Percentiles rank a stretch among this genome's conserved stretches.
These are phyloP conservation scores for Conticribra guillardii DNA, from an alignment of 108 stramenopile species.

Conservation along the genomic window DNA sequence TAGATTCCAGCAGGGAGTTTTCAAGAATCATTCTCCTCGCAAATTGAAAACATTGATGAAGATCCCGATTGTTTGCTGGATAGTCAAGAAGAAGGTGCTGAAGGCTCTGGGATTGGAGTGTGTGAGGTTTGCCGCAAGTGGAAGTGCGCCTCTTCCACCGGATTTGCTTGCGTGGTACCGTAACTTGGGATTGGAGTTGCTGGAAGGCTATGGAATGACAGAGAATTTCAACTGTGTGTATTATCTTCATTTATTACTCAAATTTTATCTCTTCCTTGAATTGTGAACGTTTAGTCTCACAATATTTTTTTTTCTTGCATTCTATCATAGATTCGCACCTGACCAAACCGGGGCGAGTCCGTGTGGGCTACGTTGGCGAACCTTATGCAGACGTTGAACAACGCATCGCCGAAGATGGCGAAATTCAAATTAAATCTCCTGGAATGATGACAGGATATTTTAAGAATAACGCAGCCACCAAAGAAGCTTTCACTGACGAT, in stretches of 20 bases:
- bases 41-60: slow-evolving; percentile 65
- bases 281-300: background rate
- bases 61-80: slow-evolving; percentile 62
- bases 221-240: slow-evolving; percentile 81
- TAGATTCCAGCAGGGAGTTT: slow-evolving; percentile 76
- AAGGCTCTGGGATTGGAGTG: slow-evolving; percentile 72
- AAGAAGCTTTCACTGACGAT: slow-evolving; percentile 77
- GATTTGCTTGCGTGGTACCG: slow-evolving; percentile 71
- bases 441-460: slow-evolving; percentile 84
- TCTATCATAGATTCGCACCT: slow-evolving; percentile 54
- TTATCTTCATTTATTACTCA: no score
- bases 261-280: background rate
- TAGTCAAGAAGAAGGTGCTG: slow-evolving; percentile 72
- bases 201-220: slow-evolving; percentile 87
- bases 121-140: slow-evolving; percentile 73
- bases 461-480: slow-evolving; percentile 86
- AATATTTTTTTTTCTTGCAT: background rate
- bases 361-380: slow-evolving; percentile 75
- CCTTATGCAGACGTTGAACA: slow-evolving; percentile 68
- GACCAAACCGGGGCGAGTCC: slow-evolving; percentile 48
- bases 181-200: slow-evolving; percentile 67
- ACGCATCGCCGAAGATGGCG: slow-evolving; percentile 75
- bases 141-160: slow-evolving; percentile 71
- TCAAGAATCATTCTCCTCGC: slow-evolving; percentile 65
- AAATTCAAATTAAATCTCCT: slow-evolving; percentile 79